These are phyloP conservation scores for Cystodermella granulosa DNA, from an alignment of 1,284 basidiomycete genomes.

Conservation along the genomic window DNA sequence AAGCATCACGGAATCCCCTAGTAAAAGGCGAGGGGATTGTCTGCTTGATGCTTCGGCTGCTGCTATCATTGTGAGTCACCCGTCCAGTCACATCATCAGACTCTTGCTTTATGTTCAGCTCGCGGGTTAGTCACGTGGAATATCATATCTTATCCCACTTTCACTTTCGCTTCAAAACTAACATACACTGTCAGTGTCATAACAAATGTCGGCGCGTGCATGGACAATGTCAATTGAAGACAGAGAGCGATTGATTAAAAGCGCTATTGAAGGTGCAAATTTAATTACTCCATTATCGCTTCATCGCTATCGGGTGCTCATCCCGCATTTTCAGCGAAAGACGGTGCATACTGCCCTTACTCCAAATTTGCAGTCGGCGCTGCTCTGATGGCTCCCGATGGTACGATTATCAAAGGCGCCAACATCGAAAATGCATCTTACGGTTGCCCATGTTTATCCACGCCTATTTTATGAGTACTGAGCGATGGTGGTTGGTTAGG, in stretches of 20 bases:
- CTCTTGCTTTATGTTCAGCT: constrained; percentile 24
- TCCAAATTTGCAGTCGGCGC: constrained; percentile 90
- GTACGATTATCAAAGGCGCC: constrained; percentile 71
- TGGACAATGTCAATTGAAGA: constrained; percentile 33
- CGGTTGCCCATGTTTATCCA: too few relatives aligned
- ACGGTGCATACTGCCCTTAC: constrained; percentile 63
- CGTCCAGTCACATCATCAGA: background rate
- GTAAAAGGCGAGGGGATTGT: constrained; percentile 38
- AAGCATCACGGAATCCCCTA: constrained; percentile 35
- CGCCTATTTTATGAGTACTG: constrained; percentile 10
- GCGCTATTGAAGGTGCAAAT: constrained; percentile 41
- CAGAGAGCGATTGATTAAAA: constrained; percentile 37
- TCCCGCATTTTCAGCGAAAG: constrained; percentile 33
- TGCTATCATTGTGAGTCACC: constrained; percentile 6
- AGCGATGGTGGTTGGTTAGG: constrained; percentile 39
- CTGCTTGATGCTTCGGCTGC: constrained; percentile 29
- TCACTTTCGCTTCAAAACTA: background rate
- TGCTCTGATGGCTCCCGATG: constrained; percentile 66
- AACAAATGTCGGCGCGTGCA: constrained; percentile 21
- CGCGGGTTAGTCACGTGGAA: constrained; percentile 14
- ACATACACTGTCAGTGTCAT: background rate
- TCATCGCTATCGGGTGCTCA: background rate
- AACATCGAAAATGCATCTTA: constrained; percentile 92
- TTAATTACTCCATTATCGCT: background rate
- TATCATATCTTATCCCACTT: background rate